phyloP scores from a whole-genome alignment of 1,284 basidiomycete genomes.

The Pyrrhoderma noxium region DNA sequence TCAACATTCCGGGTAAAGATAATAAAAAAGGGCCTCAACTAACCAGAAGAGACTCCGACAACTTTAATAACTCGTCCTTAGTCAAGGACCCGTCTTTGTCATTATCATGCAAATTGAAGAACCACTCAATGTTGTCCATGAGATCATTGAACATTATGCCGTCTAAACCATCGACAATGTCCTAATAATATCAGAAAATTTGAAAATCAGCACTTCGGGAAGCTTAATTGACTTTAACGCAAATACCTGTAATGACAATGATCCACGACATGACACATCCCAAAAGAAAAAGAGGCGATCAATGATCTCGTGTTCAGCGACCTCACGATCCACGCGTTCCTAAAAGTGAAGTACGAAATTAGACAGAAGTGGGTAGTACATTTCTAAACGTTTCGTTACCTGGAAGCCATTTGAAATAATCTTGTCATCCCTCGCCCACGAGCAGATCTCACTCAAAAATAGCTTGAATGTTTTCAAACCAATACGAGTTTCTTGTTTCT shows the following conservation, averaged over 20 bases:
- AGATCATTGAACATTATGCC: constrained; percentile 93
- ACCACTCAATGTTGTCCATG: constrained; percentile 99
- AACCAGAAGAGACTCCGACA: constrained; percentile 91
- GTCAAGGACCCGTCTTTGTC: constrained; percentile 92
- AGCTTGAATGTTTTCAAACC: constrained; percentile 82
- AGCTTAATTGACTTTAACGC: not conserved
- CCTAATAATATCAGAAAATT: constrained; percentile 40
- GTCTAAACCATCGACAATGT: constrained; percentile 85
- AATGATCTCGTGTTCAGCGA: constrained; percentile 79
- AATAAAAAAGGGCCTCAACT: constrained; percentile 25
- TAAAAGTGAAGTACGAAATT: constrained; percentile 27
- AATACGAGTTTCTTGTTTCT: constrained; percentile 86
- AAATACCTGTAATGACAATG: constrained; percentile 75
- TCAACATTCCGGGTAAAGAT: not conserved
- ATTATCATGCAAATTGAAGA: constrained; percentile 95
- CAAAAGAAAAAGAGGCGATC: constrained; percentile 85
- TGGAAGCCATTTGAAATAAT: constrained; percentile 90
- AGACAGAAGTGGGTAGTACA: constrained; percentile 13
- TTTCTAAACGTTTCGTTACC: constrained; percentile 35
- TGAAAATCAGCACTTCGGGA: constrained; percentile 11
- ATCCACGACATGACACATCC: constrained; percentile 76
- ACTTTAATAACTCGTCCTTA: constrained; percentile 92
- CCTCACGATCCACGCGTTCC: constrained; percentile 73
- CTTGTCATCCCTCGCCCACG: constrained; percentile 95
- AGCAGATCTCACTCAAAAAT: constrained; percentile 89